These are phyloP conservation scores for Theobroma cacao DNA, from an alignment of 345 rosid genomes.

Conservation along the genomic window DNA sequence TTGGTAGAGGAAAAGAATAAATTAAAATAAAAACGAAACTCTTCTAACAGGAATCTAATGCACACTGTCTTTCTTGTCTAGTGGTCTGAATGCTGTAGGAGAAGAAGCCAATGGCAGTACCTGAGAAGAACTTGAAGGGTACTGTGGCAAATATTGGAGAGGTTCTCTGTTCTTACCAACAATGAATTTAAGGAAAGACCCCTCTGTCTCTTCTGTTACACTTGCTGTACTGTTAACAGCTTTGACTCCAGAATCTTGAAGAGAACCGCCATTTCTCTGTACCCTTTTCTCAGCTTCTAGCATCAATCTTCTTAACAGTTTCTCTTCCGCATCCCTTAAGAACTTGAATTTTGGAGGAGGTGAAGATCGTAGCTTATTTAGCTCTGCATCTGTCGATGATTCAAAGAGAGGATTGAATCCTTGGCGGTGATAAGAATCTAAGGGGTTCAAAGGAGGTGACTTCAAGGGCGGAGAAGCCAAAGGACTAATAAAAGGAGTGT, in stretches of 20 bases:
- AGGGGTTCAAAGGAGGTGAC: conserved; percentile 34
- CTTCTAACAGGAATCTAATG: conserved; percentile 23
- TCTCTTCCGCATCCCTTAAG: conserved; percentile 92
- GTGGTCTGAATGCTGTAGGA: conserved; percentile 51
- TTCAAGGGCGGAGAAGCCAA: conserved; percentile 68
- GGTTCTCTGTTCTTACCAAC: conserved; percentile 39
- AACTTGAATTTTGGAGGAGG: conserved; percentile 98
- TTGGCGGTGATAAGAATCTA: conserved; percentile 43
- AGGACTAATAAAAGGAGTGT: conserved; percentile 61
- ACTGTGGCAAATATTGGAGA: conserved; percentile 34
- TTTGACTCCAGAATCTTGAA: conserved; percentile 27
- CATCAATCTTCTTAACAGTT: conserved; percentile 53
- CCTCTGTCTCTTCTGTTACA: conserved; percentile 21
- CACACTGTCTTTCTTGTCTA: conserved; percentile 32
- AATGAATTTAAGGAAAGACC: conserved; percentile 63
- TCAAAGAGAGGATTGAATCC: conserved; percentile 93
- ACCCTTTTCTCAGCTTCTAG: conserved; percentile 52
- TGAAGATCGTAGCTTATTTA: conserved; percentile 50
- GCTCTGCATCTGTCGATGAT: conserved; percentile 55
- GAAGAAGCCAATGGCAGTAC: conserved; percentile 67
- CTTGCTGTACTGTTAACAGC: conserved; percentile 13
- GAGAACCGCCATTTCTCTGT: conserved; percentile 18
- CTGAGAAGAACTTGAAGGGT: conserved; percentile 49
- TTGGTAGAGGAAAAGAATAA: conserved; percentile 19
- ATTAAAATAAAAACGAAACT: neutral